A percentile compares a stretch with the other conserved stretches of the same genome.
Conservation (phyloP, 2,329 filamentous ascomycete species). For the Magnaporthiopsis poae region DNA sequence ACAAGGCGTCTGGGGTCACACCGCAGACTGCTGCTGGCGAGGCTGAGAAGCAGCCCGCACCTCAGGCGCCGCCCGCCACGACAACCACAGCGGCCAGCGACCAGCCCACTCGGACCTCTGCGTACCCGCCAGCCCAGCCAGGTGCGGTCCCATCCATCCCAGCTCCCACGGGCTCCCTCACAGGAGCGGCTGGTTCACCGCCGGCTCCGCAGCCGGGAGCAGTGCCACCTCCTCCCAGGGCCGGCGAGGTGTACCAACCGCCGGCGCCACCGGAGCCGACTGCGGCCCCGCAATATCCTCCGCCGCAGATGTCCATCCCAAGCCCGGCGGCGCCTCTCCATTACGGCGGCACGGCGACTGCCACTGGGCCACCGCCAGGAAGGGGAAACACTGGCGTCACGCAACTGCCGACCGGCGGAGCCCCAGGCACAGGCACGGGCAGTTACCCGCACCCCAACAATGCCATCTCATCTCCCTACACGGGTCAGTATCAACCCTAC, state of each 20-base stretch:
- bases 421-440: slow-evolving; percentile 26
- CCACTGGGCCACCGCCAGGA: slow-evolving; percentile 16
- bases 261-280: slow-evolving; percentile 20
- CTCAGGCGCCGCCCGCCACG: slow-evolving; percentile 17
- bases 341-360: slow-evolving; percentile 37
- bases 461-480: slow-evolving; percentile 30
- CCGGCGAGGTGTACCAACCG: slow-evolving; percentile 29
- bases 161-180: slow-evolving; percentile 29
- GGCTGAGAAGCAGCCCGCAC: slow-evolving; percentile 13
- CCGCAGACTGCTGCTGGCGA: slow-evolving; percentile 31
- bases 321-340: slow-evolving; percentile 32
- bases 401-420: slow-evolving; percentile 8
- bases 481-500: background rate
- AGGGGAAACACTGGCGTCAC: slow-evolving; percentile 9
- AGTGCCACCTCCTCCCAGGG: slow-evolving; percentile 43
- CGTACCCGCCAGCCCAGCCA: slow-evolving; percentile 35
- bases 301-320: slow-evolving; percentile 45
- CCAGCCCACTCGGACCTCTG: slow-evolving; percentile 15
- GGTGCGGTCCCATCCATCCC: slow-evolving; percentile 36
- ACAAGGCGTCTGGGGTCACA: slow-evolving; percentile 41
- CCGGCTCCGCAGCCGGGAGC: slow-evolving; percentile 50
- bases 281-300: slow-evolving; percentile 29
- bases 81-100: slow-evolving; percentile 21
- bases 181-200: slow-evolving; percentile 22
- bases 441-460: slow-evolving; percentile 48